These are phyloP conservation scores for Phytophthora crassamura DNA, from an alignment of 352 stramenopile genomes.

Conservation along the genomic window DNA sequence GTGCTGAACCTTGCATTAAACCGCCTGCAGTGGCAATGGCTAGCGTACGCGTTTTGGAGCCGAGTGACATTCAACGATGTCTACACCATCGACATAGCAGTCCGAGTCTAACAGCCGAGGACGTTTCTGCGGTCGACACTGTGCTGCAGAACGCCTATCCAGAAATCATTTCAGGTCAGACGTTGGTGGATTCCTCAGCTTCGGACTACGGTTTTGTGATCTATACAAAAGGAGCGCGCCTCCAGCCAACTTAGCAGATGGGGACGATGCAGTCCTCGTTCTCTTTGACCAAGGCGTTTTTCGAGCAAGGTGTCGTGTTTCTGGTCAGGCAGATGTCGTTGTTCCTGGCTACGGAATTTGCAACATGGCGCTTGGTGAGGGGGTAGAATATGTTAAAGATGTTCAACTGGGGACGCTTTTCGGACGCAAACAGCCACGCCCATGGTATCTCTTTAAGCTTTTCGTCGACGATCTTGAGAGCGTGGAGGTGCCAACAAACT, in stretches of 20 bases:
- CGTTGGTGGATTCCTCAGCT: too few relatives aligned
- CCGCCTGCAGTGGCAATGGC: slow-evolving; percentile 1
- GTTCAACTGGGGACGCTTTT: too few relatives aligned
- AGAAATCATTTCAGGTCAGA: too few relatives aligned
- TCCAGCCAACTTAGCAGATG: too few relatives aligned
- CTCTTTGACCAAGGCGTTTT: too few relatives aligned
- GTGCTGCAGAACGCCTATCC: not conserved
- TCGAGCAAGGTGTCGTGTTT: too few relatives aligned
- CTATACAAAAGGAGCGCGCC: too few relatives aligned
- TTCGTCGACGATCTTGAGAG: too few relatives aligned
- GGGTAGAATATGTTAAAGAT: not conserved
- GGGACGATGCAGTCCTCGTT: too few relatives aligned
- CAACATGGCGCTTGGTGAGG: not conserved
- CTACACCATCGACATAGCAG: not conserved
- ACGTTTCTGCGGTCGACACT: not conserved
- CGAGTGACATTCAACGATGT: not conserved
- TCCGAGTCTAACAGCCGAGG: not conserved
- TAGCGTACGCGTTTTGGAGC: slow-evolving; percentile 9
- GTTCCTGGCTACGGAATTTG: slow-evolving; percentile 12
- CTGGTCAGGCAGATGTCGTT: not conserved
- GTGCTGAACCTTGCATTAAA: not conserved
- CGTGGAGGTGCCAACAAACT: too few relatives aligned
- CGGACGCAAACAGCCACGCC: too few relatives aligned
- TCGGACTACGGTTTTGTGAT: not conserved
- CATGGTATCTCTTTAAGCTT: too few relatives aligned